Evolutionary conservation across 2,329 filamentous ascomycete species (phyloP).

Genomic region (Gnomoniopsis smithogilvyi): DNA sequence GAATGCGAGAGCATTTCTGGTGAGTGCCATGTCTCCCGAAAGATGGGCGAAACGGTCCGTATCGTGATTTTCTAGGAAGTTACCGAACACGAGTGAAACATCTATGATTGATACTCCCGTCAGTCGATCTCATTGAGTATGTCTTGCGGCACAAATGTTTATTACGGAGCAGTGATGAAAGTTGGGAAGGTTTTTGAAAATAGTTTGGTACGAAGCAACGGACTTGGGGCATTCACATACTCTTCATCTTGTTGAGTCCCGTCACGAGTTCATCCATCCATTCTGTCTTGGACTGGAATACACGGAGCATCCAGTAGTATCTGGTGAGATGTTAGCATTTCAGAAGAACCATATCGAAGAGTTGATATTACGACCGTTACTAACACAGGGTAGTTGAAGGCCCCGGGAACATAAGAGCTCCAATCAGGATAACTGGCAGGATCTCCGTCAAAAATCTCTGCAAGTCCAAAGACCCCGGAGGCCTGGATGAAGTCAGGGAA

Average conservation of each 20-base stretch:
- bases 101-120: constrained; percentile 17
- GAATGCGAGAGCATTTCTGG: constrained; percentile 51
- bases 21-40: constrained; percentile 44
- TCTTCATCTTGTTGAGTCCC: constrained; percentile 24
- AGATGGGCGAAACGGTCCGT: constrained; percentile 41
- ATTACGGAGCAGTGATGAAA: background rate
- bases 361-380: background rate
- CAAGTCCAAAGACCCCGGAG: constrained; percentile 46
- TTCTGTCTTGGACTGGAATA: constrained; percentile 24
- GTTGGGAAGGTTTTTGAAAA: background rate
- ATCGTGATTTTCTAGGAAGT: constrained; percentile 50
- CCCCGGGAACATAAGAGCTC: constrained; percentile 42
- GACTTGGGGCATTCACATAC: too few relatives aligned
- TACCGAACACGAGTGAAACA: constrained; percentile 34
- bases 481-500: constrained; percentile 41
- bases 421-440: constrained; percentile 41
- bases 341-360: background rate
- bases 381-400: constrained; percentile 49
- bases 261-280: constrained; percentile 33
- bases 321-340: background rate
- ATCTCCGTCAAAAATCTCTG: constrained; percentile 48
- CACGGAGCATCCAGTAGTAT: constrained; percentile 25
- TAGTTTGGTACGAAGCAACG: too few relatives aligned
- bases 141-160: background rate
- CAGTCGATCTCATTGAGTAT: too few relatives aligned